Base-by-base conservation (phyloP, 345 rosid species). In the Syzygium jambos region DNA sequence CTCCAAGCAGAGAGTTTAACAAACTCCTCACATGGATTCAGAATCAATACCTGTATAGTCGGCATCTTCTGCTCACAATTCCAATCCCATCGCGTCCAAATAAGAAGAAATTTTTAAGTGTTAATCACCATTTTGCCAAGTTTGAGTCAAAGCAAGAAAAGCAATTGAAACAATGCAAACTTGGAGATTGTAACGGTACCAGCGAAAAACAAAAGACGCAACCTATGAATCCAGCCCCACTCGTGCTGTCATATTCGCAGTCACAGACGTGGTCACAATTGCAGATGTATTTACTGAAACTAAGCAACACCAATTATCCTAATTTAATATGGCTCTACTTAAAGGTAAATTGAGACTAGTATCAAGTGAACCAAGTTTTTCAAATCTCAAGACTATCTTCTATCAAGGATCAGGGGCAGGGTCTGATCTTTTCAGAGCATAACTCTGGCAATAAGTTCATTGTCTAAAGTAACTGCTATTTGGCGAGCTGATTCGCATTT, bases 61-160 rank as follows among this genome's bases (percentile, higher is more conserved):
- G 99, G 99, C 98, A 98, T 98, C 92, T 95, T 98, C 98, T 98
- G 96, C 68, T 43, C 49, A 85, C n/a, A 84, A 88, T 88, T 85
- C 65, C 53, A 85, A 85, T 29, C 43, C 38, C 89, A 68, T 51
- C 3, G 87, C 86, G 85, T 86, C 88, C 87, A 88, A 92, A 90
- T 51, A 78, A 84, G 87, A 2, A 87, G 65, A 82, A 54, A 87
- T 51, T 6, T 52, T 87, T 87, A 86, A 86, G 86, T 80, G 89
- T 85, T 86, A 52, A 55, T 86, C 78, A 87, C 59, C 63, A 51
- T 52, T 51, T 78, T 52, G 87, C 68, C 41, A 22, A 34, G 54
- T 54, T 89, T 55, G 49, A 82, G 80, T 34, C 80, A 73, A 73
- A 73, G 25, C 87, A 82, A 55, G 55, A 65, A 59, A n/a, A 34